Evolutionary conservation across 768 basidiomycete genomes (phyloP).

Genomic region (Leccinum boreale): DNA sequence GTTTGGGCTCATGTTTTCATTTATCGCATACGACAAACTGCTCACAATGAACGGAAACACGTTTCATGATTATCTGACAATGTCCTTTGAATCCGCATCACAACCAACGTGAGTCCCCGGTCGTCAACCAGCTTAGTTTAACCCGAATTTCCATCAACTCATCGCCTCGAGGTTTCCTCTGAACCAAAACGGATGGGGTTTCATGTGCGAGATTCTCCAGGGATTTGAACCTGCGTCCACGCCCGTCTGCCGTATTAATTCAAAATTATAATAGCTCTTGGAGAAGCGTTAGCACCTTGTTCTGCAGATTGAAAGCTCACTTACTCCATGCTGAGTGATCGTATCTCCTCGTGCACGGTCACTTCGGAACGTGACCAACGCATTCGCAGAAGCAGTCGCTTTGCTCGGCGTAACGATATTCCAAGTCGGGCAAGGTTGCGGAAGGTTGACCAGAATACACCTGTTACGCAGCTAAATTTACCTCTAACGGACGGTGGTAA

Average conservation of each 20-base stretch:
- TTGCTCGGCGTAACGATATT: slow-evolving; percentile 19
- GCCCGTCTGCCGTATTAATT: slow-evolving; percentile 15
- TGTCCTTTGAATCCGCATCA: not conserved
- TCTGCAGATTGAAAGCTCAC: not conserved
- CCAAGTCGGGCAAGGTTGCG: slow-evolving; percentile 20
- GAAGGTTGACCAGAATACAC: slow-evolving; percentile 26
- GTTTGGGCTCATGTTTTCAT: not conserved
- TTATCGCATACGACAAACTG: not conserved
- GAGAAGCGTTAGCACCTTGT: not conserved
- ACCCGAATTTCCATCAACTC: slow-evolving; percentile 7
- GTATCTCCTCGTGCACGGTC: slow-evolving; percentile 25
- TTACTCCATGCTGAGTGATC: slow-evolving; percentile 22
- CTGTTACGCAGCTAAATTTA: slow-evolving; percentile 2
- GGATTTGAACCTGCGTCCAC: slow-evolving; percentile 17
- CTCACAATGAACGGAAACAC: not conserved
- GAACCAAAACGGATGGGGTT: slow-evolving; percentile 28
- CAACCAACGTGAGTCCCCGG: not conserved
- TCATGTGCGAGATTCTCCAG: slow-evolving; percentile 27
- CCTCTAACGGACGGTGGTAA: not conserved
- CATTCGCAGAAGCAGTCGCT: slow-evolving; percentile 25
- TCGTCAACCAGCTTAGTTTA: not conserved
- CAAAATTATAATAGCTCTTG: slow-evolving; percentile 27
- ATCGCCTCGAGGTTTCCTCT: slow-evolving; percentile 26
- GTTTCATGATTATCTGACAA: not conserved
- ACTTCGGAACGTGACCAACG: slow-evolving; percentile 20